phyloP scores from a whole-genome alignment of 441 rosid species.

The Croton setiger region DNA sequence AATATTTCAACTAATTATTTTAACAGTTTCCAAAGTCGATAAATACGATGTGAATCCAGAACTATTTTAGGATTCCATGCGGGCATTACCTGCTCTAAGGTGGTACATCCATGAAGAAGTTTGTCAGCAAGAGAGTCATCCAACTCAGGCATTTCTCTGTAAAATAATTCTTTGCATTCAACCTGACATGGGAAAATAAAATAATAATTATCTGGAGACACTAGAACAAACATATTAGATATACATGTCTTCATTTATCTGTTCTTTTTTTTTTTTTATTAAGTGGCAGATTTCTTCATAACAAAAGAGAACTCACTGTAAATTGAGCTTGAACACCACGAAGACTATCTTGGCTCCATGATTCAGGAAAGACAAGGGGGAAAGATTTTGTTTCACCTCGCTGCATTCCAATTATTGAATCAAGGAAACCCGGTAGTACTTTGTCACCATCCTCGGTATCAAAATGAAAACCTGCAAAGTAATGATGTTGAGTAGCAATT shows the following conservation, averaged over 20 bases:
- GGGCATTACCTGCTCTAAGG: conserved; percentile 57
- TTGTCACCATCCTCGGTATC: conserved; percentile 86
- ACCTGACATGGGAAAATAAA: conserved; percentile 42
- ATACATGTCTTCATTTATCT: not conserved
- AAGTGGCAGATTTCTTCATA: conserved; percentile 1
- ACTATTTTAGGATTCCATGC: conserved; percentile 2
- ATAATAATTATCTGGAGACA: not conserved
- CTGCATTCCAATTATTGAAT: conserved; percentile 61
- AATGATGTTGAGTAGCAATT: conserved; percentile 15
- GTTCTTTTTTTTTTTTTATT: not conserved
- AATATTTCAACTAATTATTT: no score
- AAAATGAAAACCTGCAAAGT: conserved; percentile 67
- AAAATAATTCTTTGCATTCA: conserved; percentile 78
- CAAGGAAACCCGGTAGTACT: conserved; percentile 78
- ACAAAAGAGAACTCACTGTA: conserved; percentile 56
- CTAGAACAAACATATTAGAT: no score
- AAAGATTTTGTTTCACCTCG: conserved; percentile 79
- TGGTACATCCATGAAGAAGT: conserved; percentile 78
- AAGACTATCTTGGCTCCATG: conserved; percentile 86
- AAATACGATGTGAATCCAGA: not conserved
- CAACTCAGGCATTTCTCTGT: conserved; percentile 72
- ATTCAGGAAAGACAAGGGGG: conserved; percentile 70
- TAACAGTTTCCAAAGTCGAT: not conserved
- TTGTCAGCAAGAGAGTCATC: conserved; percentile 80
- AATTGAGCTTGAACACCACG: conserved; percentile 83